These are phyloP conservation scores for Candida tibetensis DNA, from an alignment of 805 yeast genomes.

Conservation along the genomic window DNA sequence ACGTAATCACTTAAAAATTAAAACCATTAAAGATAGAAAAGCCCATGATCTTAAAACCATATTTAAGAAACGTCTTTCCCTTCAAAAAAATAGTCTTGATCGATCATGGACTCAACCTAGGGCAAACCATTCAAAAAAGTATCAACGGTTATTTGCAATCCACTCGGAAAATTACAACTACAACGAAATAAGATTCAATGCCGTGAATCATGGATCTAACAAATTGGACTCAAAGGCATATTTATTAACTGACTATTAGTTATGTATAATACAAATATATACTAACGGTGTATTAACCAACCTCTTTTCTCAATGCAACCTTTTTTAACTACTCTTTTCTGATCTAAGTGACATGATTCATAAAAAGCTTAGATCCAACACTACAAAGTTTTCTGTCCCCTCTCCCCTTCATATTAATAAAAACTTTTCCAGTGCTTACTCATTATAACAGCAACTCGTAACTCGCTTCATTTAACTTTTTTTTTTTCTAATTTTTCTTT, in stretches of 20 bases:
- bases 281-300: neutral
- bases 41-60: constrained; percentile 5
- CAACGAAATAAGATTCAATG: constrained; percentile 7
- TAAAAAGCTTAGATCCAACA: too few species aligned
- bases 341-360: too few species aligned
- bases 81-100: constrained; percentile 1
- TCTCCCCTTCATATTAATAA: neutral
- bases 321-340: too few species aligned
- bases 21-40: constrained; percentile 1
- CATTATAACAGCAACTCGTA: neutral
- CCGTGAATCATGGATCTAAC: constrained; percentile 13
- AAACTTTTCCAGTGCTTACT: neutral
- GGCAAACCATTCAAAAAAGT: neutral
- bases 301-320: too few species aligned
- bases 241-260: constrained; percentile 7
- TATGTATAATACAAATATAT: too few species aligned
- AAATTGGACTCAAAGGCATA: constrained; percentile 12
- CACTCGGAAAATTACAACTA: neutral
- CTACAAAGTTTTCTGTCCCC: too few species aligned
- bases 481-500: constrained; percentile 29
- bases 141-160: neutral
- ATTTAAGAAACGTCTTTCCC: constrained; percentile 11
- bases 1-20: constrained; percentile 1
- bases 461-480: neutral
- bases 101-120: neutral